These are phyloP conservation scores for Saccharomycopsis sp. DNA, from an alignment of 805 yeast genomes.

Conservation along the genomic window DNA sequence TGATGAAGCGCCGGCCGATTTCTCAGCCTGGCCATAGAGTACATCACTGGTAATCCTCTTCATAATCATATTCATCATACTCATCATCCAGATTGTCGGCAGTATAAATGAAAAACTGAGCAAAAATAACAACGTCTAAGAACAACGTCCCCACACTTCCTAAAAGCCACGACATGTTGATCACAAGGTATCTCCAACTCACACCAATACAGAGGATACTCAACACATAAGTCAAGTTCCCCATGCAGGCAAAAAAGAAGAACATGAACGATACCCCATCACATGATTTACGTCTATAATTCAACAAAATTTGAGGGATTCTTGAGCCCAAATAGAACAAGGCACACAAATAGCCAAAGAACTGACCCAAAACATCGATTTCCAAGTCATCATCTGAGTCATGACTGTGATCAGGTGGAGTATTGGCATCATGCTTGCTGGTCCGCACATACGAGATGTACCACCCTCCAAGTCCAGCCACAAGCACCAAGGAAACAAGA, in stretches of 20 bases:
- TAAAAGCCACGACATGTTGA: conserved; percentile 88
- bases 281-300: conserved; percentile 81
- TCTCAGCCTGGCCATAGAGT: too few species aligned
- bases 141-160: conserved; percentile 85
- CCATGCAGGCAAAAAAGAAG: conserved; percentile 90
- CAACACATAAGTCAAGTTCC: conserved; percentile 84
- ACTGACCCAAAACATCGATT: conserved; percentile 74
- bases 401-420: conserved; percentile 26
- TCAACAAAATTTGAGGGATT: conserved; percentile 83
- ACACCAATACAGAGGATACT: conserved; percentile 74
- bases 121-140: conserved; percentile 76
- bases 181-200: conserved; percentile 60
- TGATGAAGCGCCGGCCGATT: too few species aligned
- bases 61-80: too few species aligned
- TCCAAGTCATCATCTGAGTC: conserved; percentile 40
- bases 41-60: too few species aligned
- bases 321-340: conserved; percentile 76
- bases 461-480: conserved; percentile 88
- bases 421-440: conserved; percentile 25
- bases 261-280: conserved; percentile 93
- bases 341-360: conserved; percentile 79
- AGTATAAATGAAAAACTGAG: conserved; percentile 78
- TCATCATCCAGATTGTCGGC: conserved; percentile 17
- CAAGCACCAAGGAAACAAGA: conserved; percentile 52
- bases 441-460: conserved; percentile 52